Base-by-base conservation (phyloP, 2,329 filamentous ascomycete species). In the Xenoacremonium recifei region DNA sequence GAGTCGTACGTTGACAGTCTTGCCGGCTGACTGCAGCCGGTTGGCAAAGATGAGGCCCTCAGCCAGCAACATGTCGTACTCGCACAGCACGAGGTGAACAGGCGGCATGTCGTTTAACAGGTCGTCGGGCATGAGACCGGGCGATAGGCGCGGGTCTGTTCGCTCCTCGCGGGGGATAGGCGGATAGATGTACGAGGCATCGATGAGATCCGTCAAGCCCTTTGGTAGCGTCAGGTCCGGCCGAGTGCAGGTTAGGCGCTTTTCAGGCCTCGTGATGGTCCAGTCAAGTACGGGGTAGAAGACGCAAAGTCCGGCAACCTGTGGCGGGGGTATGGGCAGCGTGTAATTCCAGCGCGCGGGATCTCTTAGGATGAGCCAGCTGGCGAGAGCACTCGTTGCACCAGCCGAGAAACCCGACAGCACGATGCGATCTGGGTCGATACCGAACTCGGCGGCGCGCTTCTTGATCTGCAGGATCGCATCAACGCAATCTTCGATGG, bases 231-330 rank as follows among this genome's bases (percentile, higher is more conserved):
- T 81, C 37, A 76, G 72, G 23, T 84, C 79, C 0, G 80, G 80
- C 2, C 70, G 67, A 3, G 66, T 53, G 43, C 76, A 80, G 2
- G 70, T 69, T n/a, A 68, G 66, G 3, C 80, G 73, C 50, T 82
- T 81, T 37, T 74, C 69, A 1, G 70, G 71, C 4, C 82, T 75
- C 4, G 71, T 70, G 12, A 76, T 67, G 2, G 79, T 82, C 63
- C 78, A 84, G 59, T 85, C 80, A 29, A 79, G 71, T 1, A 79
- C 69, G 0, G 82, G 82, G 54, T 85, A 85, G 66, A 79, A 85
- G 25, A 81, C 71, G 6, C 71, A 69, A 3, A 82, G 62, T 15
- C 77, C 79, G 18, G 69, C 61, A 44, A 85, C 69, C 6, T 62
- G 60, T 33, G 79, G 70, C 3, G 66, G 60, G 2, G 72, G 65